Evolutionary conservation across 2,329 filamentous ascomycete genomes (phyloP), one percentile per base, ranked within the genome.

Genomic region (Penicillium janthinellum): DNA sequence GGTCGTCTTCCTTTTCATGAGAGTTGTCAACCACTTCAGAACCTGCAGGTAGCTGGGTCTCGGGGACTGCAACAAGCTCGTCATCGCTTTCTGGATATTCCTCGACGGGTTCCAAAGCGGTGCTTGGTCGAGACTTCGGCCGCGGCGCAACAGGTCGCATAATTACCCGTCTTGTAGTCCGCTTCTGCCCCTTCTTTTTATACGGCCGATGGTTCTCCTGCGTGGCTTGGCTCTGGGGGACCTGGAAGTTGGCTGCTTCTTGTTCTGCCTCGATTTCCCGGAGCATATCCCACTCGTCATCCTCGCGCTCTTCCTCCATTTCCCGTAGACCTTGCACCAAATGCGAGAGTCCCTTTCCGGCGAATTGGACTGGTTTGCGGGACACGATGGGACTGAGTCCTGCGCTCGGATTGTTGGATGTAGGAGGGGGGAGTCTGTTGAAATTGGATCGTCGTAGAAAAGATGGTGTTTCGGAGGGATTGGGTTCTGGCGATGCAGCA

Each of bases 151-250:
- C 72, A 1, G 80, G 80, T 49, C 74, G 77, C 73, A 82, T 80
- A 39, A 68, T 73, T 12, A 79, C 76, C 49, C 75, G 67, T 54
- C 77, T 73, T 1, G 80, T 82, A 5, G 78, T 81, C 49, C 80
- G 72, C 63, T 82, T 82, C 62, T 81, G 80, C 1, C 79, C 79
- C 64, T 78, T 81, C 70, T 82, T 82, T 67, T 79, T 81, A 68
- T 73, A 80, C 14, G 59, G 57, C n/a, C 59, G 54, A 5, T 45
- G 38, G n/a, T 63, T 58, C 11, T 56, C 28, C 3, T 47, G 64
- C 5, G 59, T 53, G 0, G 58, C 54, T 53, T 81, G 78, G 42
- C 73, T 78, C 60, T 81, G 75, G 14, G 70, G 65, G 5, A 77
- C 71, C 15, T 75, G 66, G 12, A 75, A 65, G 31, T 69, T 66